Evolutionary conservation across 257 asterid genomes (phyloP).

Genomic region (Nyctanthes arbortristis): DNA sequence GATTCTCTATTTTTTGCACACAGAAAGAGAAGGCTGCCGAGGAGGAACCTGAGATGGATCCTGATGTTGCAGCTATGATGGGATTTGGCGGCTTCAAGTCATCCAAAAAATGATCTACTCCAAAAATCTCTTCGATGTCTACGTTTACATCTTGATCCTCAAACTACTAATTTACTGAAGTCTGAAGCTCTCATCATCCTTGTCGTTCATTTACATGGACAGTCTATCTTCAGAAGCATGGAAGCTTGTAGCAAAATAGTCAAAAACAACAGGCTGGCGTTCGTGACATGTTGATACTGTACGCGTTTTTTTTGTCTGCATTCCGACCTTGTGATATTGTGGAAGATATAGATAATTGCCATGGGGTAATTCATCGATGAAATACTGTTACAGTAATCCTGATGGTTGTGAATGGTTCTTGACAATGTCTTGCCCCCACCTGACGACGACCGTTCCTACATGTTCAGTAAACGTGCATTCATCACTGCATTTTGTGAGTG

Average conservation of each 20-base stretch:
- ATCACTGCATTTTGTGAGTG: no score
- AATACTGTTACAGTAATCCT: not conserved
- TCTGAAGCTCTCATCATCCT: not conserved
- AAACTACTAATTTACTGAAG: slow-evolving; percentile 3
- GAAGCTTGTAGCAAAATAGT: not conserved
- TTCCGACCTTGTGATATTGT: not conserved
- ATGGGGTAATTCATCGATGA: not conserved
- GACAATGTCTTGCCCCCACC: no score
- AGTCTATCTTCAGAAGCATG: not conserved
- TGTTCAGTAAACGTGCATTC: no score
- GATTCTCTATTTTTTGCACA: slow-evolving; percentile 12
- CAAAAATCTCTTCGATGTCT: not conserved
- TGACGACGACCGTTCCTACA: no score
- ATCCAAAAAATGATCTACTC: slow-evolving; percentile 60
- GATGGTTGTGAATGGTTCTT: not conserved
- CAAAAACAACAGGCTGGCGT: not conserved
- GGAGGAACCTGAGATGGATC: slow-evolving; percentile 89
- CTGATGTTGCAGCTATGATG: slow-evolving; percentile 95
- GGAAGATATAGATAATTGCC: not conserved
- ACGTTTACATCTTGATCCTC: slow-evolving; percentile 6
- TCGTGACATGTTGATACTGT: not conserved
- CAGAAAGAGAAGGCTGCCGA: slow-evolving; percentile 86
- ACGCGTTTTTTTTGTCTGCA: not conserved
- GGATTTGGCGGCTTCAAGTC: slow-evolving; percentile 95
- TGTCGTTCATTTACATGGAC: not conserved